Conservation (phyloP, 495 filamentous ascomycete species). For the Neurospora africana region DNA sequence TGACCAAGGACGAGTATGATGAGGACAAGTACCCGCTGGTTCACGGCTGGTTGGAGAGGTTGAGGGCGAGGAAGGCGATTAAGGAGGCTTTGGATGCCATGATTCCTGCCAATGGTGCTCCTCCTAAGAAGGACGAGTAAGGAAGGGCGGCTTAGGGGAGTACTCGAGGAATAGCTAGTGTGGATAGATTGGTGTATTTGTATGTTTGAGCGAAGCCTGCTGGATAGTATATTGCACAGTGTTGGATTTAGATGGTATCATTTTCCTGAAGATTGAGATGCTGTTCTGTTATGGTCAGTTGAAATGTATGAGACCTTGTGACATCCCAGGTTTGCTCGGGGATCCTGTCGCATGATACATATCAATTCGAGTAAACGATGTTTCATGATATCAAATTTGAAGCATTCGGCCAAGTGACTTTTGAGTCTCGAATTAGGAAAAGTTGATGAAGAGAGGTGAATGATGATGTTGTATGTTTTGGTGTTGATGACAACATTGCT, state of each 20-base stretch:
- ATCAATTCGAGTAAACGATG: background rate
- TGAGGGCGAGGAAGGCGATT: constrained; percentile 27
- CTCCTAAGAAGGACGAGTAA: constrained; percentile 52
- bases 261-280: background rate
- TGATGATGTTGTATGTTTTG: background rate
- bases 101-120: constrained; percentile 20
- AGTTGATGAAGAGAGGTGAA: background rate
- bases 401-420: background rate
- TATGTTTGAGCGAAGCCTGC: background rate
- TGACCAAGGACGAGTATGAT: constrained; percentile 9
- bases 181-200: background rate
- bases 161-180: background rate
- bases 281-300: background rate
- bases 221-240: background rate
- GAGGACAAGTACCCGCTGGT: constrained; percentile 21
- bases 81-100: constrained; percentile 27
- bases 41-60: constrained; percentile 26
- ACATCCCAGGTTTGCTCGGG: background rate
- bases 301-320: background rate
- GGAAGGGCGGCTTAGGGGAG: background rate
- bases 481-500: background rate
- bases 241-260: background rate
- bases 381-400: background rate
- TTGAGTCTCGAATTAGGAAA: background rate
- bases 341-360: background rate